phyloP scores from a whole-genome alignment of 179 eudicot genomes.

The Carnegiea gigantea region DNA sequence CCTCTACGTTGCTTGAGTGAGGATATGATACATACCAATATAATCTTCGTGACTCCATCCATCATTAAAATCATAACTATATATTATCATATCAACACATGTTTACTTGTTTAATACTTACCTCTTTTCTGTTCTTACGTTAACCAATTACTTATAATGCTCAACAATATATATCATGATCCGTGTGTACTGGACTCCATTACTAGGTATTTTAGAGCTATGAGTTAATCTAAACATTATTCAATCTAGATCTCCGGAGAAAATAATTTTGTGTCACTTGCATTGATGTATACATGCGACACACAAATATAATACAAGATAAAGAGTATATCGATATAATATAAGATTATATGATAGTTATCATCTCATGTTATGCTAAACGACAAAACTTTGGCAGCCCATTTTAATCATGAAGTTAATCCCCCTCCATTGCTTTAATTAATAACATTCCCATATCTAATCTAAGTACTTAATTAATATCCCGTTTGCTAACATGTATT shows the following conservation, averaged over 20 bases:
- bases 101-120: neutral
- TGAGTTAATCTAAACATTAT: too few relatives aligned
- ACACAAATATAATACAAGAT: too few relatives aligned
- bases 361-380: too few relatives aligned
- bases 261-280: too few relatives aligned
- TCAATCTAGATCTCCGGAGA: too few relatives aligned
- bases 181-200: neutral
- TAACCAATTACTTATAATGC: neutral
- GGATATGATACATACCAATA: neutral
- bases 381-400: neutral
- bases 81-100: neutral
- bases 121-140: neutral
- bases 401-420: neutral
- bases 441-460: neutral
- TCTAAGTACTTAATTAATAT: neutral
- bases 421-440: neutral
- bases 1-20: slow-evolving; percentile 2
- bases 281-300: too few relatives aligned
- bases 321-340: too few relatives aligned
- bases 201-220: too few relatives aligned
- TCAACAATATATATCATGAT: neutral
- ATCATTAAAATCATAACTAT: neutral
- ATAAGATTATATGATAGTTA: too few relatives aligned
- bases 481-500: neutral
- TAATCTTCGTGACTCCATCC: neutral